Base-by-base conservation (phyloP, 2,329 filamentous ascomycete species). In the Pseudodiploospora longispora region DNA sequence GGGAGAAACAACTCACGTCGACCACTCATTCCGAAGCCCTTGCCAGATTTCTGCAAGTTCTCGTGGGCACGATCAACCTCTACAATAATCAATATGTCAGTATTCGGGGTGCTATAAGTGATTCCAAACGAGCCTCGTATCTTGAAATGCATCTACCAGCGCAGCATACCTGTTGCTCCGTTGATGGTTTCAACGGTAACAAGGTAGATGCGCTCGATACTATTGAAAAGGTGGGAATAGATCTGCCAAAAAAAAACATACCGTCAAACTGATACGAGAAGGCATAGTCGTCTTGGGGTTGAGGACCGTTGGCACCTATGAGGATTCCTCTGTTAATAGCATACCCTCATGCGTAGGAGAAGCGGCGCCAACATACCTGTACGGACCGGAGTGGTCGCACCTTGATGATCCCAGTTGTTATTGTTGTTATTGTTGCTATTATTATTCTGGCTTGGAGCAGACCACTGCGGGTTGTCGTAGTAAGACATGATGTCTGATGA, bases 61-160 rank as follows among this genome's bases (percentile, higher is more conserved):
- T 97, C 93, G 59, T 91, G 82, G 55, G 91, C 91, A 63, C 91
- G 85, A 54, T 97, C 93, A 58, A 98, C 89, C 79, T 98, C 93
- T 95, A 60, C 41, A 53, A 52, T 38, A 19, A 32, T 27, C 7
- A 1, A 39, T 27, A 30, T 10, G 34, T 47, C 37, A 47, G 46
- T 38, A 36, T 30, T 19, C 19, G 19, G 19, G 19, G 19, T 19
- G 19, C 19, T 19, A 19, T 19, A 19, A 19, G 19, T 19, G 19
- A 19, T 19, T 19, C 19, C 19, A 19, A 19, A 19, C 19, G 19
- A 19, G 19, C 19, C 19, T 19, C 19, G 19, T 19, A 19, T 19
- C 19, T 19, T 19, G 19, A 10, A 8, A 6, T 47, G 27, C 36
- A 29, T 28, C 8, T 38, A 27, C 27, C 36, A 37, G 36, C 10